These are phyloP conservation scores for Ilyonectria mors-panacis DNA, from an alignment of 2,329 filamentous ascomycete species.

Conservation along the genomic window DNA sequence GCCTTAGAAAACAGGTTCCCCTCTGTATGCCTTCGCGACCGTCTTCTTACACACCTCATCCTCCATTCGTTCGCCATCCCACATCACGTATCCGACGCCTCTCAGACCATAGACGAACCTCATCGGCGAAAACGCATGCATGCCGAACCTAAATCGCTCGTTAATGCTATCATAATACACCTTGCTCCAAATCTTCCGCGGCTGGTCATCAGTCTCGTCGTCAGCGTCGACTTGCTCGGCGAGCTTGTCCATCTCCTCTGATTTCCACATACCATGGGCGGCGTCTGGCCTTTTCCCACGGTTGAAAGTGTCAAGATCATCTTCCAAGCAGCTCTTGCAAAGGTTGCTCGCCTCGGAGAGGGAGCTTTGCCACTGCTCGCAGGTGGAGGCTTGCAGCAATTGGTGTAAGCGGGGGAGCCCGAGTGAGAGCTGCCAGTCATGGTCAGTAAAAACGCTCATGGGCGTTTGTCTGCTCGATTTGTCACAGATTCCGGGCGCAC, in stretches of 20 bases:
- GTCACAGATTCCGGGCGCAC: not conserved
- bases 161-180: constrained; percentile 36
- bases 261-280: constrained; percentile 26
- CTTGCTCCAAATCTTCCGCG: constrained; percentile 38
- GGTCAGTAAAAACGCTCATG: not conserved
- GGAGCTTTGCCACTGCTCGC: constrained; percentile 39
- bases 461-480: not conserved
- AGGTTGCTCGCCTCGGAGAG: constrained; percentile 23
- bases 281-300: constrained; percentile 13
- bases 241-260: constrained; percentile 40
- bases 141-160: constrained; percentile 36
- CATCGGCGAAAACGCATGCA: constrained; percentile 36
- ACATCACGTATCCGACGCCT: constrained; percentile 41
- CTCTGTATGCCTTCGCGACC: constrained; percentile 38
- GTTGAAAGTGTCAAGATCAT: constrained; percentile 39
- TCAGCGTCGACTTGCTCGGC: constrained; percentile 35
- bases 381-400: constrained; percentile 34
- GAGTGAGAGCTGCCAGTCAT: constrained; percentile 34
- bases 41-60: constrained; percentile 33
- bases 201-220: constrained; percentile 33
- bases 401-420: constrained; percentile 30
- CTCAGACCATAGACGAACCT: constrained; percentile 38
- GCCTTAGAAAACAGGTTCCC: constrained; percentile 35
- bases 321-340: constrained; percentile 32
- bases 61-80: constrained; percentile 40